These are phyloP conservation scores for Pseudogymnoascus sp. DNA, from an alignment of 2,329 filamentous ascomycete genomes.

Conservation along the genomic window DNA sequence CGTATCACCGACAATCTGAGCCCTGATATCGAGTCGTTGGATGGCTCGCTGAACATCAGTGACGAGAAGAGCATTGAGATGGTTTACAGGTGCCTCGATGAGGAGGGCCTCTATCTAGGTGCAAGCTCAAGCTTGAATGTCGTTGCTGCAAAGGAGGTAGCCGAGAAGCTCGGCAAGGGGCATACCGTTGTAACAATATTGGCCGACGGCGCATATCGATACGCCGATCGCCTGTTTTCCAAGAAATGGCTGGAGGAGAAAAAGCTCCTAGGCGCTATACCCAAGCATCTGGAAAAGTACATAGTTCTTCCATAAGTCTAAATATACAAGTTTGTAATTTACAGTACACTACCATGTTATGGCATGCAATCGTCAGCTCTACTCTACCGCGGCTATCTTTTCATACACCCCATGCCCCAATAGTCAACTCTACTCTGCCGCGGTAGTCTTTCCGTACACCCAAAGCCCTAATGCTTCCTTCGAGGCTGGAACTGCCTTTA, in stretches of 20 bases:
- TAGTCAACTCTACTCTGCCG: neutral
- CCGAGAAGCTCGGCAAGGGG: conserved; percentile 79
- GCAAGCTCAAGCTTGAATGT: conserved; percentile 93
- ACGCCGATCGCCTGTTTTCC: conserved; percentile 89
- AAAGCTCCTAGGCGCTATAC: conserved; percentile 73
- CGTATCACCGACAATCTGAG: conserved; percentile 90
- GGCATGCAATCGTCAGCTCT: neutral
- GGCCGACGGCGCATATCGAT: conserved; percentile 94
- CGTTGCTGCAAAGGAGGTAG: conserved; percentile 88
- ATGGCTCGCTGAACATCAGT: conserved; percentile 75
- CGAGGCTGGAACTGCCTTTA: neutral
- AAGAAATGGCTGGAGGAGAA: conserved; percentile 85
- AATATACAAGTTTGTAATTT: conserved; percentile 19
- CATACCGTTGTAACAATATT: conserved; percentile 90
- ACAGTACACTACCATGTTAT: conserved; percentile 11
- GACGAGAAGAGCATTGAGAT: conserved; percentile 96
- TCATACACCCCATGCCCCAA: conserved; percentile 6
- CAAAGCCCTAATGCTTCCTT: neutral
- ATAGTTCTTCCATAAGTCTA: conserved; percentile 71
- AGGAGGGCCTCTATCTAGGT: conserved; percentile 91
- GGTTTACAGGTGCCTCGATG: conserved; percentile 93
- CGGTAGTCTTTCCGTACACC: neutral
- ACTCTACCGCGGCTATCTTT: neutral
- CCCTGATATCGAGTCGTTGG: conserved; percentile 75
- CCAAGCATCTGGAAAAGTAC: conserved; percentile 82